These are phyloP conservation scores for Trametes sanguinea DNA, from an alignment of 768 basidiomycete species.

Conservation along the genomic window DNA sequence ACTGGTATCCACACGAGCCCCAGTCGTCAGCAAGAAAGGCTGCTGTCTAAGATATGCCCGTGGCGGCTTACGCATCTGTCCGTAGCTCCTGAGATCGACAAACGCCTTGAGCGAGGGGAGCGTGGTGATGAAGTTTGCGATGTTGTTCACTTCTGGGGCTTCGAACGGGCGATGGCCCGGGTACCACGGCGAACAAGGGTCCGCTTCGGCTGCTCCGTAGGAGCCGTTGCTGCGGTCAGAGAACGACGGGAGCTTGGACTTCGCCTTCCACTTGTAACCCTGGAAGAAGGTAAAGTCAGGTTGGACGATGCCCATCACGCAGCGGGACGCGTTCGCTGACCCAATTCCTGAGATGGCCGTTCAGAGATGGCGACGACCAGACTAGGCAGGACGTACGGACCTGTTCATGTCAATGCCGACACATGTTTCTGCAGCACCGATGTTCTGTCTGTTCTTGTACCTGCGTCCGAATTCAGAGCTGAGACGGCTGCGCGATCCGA, in stretches of 20 bases:
- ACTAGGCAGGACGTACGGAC: constrained; percentile 33
- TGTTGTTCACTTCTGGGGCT: constrained; percentile 71
- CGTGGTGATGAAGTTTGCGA: constrained; percentile 65
- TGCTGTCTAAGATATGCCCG: not conserved
- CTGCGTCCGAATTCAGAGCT: constrained; percentile 29
- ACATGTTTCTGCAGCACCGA: constrained; percentile 53
- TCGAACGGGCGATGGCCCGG: constrained; percentile 76
- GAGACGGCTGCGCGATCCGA: not conserved
- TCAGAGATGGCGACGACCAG: not conserved
- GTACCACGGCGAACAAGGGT: constrained; percentile 76
- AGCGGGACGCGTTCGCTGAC: constrained; percentile 32
- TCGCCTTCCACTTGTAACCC: constrained; percentile 73
- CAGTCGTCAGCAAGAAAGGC: not conserved
- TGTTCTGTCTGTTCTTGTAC: constrained; percentile 71
- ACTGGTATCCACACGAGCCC: constrained; percentile 42
- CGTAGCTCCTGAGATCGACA: constrained; percentile 78
- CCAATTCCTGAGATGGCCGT: constrained; percentile 55
- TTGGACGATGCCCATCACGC: not conserved
- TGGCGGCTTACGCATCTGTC: constrained; percentile 70
- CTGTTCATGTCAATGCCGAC: constrained; percentile 80
- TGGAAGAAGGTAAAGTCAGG: constrained; percentile 26
- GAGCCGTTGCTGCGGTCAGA: constrained; percentile 11
- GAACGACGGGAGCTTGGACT: constrained; percentile 28
- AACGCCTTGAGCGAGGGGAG: constrained; percentile 61
- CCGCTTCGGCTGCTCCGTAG: constrained; percentile 23